Conservation (phyloP, 352 stramenopile genomes). For the Peronospora belbahrii region DNA sequence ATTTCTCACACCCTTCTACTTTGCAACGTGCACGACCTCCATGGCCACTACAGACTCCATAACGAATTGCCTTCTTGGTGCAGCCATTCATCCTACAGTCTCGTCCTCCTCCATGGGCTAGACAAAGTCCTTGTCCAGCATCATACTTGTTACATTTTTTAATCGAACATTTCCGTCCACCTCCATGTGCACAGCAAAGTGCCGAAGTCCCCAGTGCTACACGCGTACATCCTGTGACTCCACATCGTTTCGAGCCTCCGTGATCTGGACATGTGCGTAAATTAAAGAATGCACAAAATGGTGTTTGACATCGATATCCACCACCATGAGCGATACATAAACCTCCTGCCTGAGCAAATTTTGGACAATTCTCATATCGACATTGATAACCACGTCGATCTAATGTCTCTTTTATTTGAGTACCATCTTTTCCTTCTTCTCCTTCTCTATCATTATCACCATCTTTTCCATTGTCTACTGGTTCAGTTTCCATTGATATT, state of each 20-base stretch:
- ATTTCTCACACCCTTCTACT: constrained; percentile 69
- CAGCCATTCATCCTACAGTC: constrained; percentile 51
- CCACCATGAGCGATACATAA: constrained; percentile 61
- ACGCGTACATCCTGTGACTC: constrained; percentile 39
- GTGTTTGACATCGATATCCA: constrained; percentile 61
- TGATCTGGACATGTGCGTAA: constrained; percentile 68
- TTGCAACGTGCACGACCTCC: constrained; percentile 67
- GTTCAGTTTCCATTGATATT: neutral
- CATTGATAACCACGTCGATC: constrained; percentile 34
- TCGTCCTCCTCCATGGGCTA: constrained; percentile 64
- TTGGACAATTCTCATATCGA: constrained; percentile 39
- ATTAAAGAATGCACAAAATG: constrained; percentile 64
- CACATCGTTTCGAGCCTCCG: constrained; percentile 61
- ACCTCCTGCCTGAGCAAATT: constrained; percentile 55
- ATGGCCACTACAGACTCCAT: constrained; percentile 65
- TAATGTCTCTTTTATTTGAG: neutral
- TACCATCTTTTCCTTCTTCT: neutral
- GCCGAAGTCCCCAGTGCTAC: constrained; percentile 38
- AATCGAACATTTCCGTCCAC: constrained; percentile 57
- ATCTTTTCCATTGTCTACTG: neutral
- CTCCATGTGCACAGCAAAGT: constrained; percentile 60
- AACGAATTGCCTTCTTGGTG: constrained; percentile 71
- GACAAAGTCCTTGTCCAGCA: constrained; percentile 53
- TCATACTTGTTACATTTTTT: constrained; percentile 72
- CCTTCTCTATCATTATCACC: no score